Evolutionary conservation across 2,329 filamentous ascomycete genomes (phyloP).

Genomic region (Aspergillus udagawae): DNA sequence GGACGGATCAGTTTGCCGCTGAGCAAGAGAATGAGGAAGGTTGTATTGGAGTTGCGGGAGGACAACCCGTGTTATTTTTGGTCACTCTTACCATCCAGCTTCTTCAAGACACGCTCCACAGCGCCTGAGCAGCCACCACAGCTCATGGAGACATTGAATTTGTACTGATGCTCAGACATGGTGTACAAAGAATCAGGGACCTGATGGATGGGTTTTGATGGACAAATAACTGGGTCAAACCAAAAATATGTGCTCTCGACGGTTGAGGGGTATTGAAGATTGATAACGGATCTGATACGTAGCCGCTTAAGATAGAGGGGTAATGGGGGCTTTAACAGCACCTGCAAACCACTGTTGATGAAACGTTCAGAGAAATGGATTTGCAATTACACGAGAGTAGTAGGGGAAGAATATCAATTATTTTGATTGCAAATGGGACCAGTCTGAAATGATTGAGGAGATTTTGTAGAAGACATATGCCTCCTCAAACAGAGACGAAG

Average conservation of each 20-base stretch:
- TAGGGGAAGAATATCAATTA: neutral
- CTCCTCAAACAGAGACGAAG: neutral
- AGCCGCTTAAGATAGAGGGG: neutral
- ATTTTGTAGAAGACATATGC: neutral
- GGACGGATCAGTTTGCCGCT: neutral
- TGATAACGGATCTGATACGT: neutral
- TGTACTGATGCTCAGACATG: slow-evolving; percentile 81
- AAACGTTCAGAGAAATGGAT: neutral
- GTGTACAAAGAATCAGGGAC: neutral
- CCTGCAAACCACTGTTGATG: neutral
- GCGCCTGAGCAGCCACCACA: slow-evolving; percentile 96
- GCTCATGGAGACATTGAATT: slow-evolving; percentile 91
- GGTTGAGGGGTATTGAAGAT: neutral
- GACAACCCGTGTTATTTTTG: neutral
- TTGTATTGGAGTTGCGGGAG: neutral
- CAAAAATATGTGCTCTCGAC: neutral
- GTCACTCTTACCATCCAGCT: slow-evolving; percentile 62
- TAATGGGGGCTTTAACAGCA: neutral
- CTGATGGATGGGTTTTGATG: slow-evolving; percentile 8
- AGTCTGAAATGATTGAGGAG: neutral
- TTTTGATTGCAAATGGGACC: neutral
- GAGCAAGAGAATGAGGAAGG: neutral
- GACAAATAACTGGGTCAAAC: neutral
- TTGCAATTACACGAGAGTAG: neutral
- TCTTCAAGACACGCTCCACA: slow-evolving; percentile 85